Evolutionary conservation across 2,329 filamentous ascomycete genomes (phyloP).

Genomic region (Pyrenophora teres): DNA sequence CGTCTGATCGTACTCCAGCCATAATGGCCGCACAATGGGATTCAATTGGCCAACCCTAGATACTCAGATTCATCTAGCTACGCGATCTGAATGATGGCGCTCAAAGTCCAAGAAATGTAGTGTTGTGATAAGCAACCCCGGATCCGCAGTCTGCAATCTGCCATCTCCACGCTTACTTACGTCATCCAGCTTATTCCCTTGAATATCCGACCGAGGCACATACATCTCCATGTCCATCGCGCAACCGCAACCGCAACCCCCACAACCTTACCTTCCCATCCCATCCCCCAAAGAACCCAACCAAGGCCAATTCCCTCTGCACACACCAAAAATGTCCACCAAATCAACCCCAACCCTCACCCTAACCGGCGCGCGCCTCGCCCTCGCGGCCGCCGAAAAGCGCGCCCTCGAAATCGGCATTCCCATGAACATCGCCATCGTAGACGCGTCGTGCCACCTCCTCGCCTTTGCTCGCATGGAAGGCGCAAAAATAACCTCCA

Average conservation of each 20-base stretch:
- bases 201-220: neutral
- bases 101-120: too few species aligned
- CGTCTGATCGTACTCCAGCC: too few species aligned
- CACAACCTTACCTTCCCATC: too few species aligned
- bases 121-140: too few species aligned
- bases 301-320: neutral
- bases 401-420: conserved; percentile 45
- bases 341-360: conserved; percentile 41
- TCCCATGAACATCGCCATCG: conserved; percentile 57
- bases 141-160: too few species aligned
- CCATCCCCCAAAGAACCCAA: too few species aligned
- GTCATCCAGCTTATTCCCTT: neutral
- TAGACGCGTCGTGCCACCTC: conserved; percentile 53
- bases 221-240: neutral
- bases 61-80: too few species aligned
- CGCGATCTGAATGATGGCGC: too few species aligned
- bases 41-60: too few species aligned
- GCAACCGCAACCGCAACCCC: too few species aligned
- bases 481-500: conserved; percentile 55
- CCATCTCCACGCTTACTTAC: neutral
- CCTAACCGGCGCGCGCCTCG: conserved; percentile 44
- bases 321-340: conserved; percentile 35
- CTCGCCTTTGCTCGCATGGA: conserved; percentile 56
- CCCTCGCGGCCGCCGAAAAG: conserved; percentile 43
- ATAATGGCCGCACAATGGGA: too few species aligned